Evolutionary conservation across 768 basidiomycete species (phyloP).

Genomic region (Cyclocybe cylindracea): DNA sequence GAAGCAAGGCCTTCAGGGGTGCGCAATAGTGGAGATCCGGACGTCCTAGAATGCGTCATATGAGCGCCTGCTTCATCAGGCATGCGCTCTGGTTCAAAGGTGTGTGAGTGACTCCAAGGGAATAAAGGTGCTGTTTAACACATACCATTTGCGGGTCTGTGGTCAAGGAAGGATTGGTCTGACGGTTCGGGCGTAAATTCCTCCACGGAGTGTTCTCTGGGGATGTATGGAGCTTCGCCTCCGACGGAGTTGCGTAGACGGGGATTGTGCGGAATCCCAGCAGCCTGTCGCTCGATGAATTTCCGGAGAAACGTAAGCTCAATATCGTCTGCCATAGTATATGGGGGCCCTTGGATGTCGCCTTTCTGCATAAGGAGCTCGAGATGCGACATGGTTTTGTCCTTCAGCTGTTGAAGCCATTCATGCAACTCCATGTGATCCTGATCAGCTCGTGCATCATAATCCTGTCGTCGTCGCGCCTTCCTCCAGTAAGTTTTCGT

Average conservation of each 20-base stretch:
- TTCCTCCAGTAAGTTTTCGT: conserved; percentile 90
- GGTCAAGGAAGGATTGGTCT: conserved; percentile 42
- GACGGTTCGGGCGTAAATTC: conserved; percentile 52
- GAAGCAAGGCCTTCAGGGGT: conserved; percentile 55
- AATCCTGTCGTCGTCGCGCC: conserved; percentile 79
- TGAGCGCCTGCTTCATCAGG: conserved; percentile 38
- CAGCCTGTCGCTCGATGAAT: conserved; percentile 78
- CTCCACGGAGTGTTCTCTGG: conserved; percentile 46
- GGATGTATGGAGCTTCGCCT: conserved; percentile 34
- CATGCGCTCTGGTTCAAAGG: conserved; percentile 27
- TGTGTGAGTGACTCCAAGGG: conserved; percentile 1
- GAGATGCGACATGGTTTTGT: conserved; percentile 87
- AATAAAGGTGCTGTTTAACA: conserved; percentile 5
- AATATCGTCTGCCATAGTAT: conserved; percentile 77
- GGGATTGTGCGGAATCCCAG: conserved; percentile 79
- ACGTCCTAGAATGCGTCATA: conserved; percentile 41
- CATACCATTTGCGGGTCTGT: conserved; percentile 34
- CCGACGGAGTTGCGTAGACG: conserved; percentile 61
- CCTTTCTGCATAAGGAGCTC: conserved; percentile 88
- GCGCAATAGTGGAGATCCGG: conserved; percentile 52
- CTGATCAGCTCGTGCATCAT: conserved; percentile 82
- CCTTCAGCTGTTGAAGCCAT: conserved; percentile 85
- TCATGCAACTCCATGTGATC: conserved; percentile 90
- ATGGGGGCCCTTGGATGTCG: conserved; percentile 83
- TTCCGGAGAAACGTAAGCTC: conserved; percentile 79